Evolutionary conservation across 108 stramenopile species (phyloP), one percentile per base, ranked within the genome.

Genomic region (Pseudonitzschia pungens): DNA sequence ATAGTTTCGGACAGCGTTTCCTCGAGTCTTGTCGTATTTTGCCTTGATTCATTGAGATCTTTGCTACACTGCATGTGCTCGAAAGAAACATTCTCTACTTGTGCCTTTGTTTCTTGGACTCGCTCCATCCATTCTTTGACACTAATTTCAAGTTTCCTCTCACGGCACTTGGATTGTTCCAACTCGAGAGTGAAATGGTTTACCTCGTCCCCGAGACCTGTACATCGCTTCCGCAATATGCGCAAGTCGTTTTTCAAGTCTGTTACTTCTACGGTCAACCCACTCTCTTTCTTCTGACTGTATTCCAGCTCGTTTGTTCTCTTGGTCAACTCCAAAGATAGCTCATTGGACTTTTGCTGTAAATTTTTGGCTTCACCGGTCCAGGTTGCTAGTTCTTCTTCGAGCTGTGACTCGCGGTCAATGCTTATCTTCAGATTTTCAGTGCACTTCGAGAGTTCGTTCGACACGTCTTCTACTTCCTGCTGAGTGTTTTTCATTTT

Each of bases 301-400:
- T 71, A 29, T 26, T 74, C 45, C 11, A 81, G 66, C 36, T 78
- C 44, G 1, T 65, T 57, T 41, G 36, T 48, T 21, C 29, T 65
- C 44, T 60, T 44, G 9, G 33, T 56, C n/a, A 59, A 27, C 51
- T 71, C 29, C 5, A 43, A 32, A 27, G 76, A 52, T 26, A 88
- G 36, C 11, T 83, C 74, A 28, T 78, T 63, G 22, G 74, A 50
- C 14, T 70, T 27, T 29, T 80, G 72, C 42, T 82, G 68, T 0
- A 66, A 16, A 6, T 29, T 32, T 32, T 73, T 74, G 45, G 72
- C 73, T 71, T 77, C 54, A 2, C 63, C 58, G 15, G 73, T 42
- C 78, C 78, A 79, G 15, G 42, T 26, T 0, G 72, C 65, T 3
- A 79, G 71, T 54, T 82, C 81, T 20, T 51, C 52, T 43, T 74